Percentiles rank a stretch among this genome's conserved stretches.
Conservation (phyloP, 2,329 filamentous ascomycete species). For the Diaporthe citrichinensis region DNA sequence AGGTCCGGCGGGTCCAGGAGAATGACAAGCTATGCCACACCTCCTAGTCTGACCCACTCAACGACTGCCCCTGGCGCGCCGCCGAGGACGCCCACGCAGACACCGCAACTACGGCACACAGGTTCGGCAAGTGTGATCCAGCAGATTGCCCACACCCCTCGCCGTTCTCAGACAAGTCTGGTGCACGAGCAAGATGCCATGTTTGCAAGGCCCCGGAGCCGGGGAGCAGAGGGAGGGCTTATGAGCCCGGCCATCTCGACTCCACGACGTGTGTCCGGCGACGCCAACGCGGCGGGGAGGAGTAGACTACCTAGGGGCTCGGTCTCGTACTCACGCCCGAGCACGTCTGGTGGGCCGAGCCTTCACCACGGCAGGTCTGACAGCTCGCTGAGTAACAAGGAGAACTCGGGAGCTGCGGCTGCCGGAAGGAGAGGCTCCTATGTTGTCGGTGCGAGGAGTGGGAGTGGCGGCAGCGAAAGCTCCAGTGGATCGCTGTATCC, state of each 20-base stretch:
- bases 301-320: conserved; percentile 51
- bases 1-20: conserved; percentile 57
- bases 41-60: conserved; percentile 45
- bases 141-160: conserved; percentile 39
- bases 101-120: conserved; percentile 39
- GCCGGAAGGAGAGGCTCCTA: conserved; percentile 35
- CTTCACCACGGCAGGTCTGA: conserved; percentile 44
- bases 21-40: conserved; percentile 68
- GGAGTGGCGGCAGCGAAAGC: conserved; percentile 37
- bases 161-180: conserved; percentile 33
- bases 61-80: conserved; percentile 34
- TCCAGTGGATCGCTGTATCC: conserved; percentile 32
- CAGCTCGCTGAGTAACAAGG: conserved; percentile 47
- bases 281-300: conserved; percentile 38
- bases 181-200: conserved; percentile 40
- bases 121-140: conserved; percentile 38
- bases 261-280: conserved; percentile 36
- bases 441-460: conserved; percentile 33
- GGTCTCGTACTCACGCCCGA: conserved; percentile 47
- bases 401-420: conserved; percentile 41
- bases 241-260: conserved; percentile 36
- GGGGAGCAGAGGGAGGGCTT: conserved; percentile 34
- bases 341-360: conserved; percentile 44
- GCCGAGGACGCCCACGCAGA: conserved; percentile 37
- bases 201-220: conserved; percentile 40